Conservation (phyloP, 495 filamentous ascomycete genomes). For the Xylaria venustula region DNA sequence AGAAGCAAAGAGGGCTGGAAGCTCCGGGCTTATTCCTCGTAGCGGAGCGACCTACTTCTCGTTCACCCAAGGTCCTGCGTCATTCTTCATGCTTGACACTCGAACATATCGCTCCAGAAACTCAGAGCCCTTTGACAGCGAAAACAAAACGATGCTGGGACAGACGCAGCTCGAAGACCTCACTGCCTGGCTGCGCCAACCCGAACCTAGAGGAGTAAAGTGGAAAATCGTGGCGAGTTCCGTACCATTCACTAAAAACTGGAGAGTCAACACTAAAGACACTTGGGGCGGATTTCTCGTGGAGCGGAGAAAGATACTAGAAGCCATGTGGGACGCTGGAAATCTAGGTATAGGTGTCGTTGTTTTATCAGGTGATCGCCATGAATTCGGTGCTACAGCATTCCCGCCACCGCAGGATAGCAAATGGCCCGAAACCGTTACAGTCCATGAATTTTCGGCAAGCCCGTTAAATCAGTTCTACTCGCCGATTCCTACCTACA, state of each 20-base stretch:
- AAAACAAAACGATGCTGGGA: conserved; percentile 84
- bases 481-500: conserved; percentile 79
- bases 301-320: conserved; percentile 75
- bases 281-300: conserved; percentile 89
- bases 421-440: conserved; percentile 55
- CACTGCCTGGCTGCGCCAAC: conserved; percentile 67
- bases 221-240: conserved; percentile 92
- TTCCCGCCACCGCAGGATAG: conserved; percentile 69
- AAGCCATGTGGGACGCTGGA: conserved; percentile 85
- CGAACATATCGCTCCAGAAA: conserved; percentile 75
- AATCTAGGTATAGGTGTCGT: conserved; percentile 74
- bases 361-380: conserved; percentile 82
- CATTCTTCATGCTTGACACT: conserved; percentile 94
- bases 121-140: conserved; percentile 44
- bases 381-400: conserved; percentile 90
- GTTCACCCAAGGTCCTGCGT: conserved; percentile 84
- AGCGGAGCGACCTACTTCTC: conserved; percentile 72
- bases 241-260: conserved; percentile 96
- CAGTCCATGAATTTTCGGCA: conserved; percentile 83
- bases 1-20: conserved; percentile 41
- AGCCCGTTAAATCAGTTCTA: conserved; percentile 93
- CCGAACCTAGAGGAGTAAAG: conserved; percentile 70
- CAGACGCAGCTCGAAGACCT: conserved; percentile 73
- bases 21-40: conserved; percentile 29
- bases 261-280: conserved; percentile 76